Conservation (phyloP, 768 basidiomycete species). For the Gautieria morchelliformis region DNA sequence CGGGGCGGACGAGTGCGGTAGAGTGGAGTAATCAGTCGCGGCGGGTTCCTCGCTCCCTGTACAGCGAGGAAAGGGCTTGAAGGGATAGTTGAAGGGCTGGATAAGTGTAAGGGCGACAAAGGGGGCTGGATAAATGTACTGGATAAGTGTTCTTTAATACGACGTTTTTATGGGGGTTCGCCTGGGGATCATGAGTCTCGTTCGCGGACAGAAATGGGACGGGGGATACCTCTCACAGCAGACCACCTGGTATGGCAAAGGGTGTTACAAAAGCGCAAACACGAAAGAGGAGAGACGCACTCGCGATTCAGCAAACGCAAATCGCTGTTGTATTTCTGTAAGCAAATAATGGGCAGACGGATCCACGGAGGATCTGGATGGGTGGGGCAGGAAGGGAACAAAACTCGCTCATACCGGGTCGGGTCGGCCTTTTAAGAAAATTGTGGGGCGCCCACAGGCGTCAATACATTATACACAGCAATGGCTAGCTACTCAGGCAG, state of each 20-base stretch:
- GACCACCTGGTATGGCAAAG: constrained; percentile 48
- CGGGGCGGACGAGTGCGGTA: constrained; percentile 54
- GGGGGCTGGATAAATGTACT: no score
- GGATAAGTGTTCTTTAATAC: neutral
- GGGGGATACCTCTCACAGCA: constrained; percentile 53
- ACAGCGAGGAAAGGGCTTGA: constrained; percentile 45
- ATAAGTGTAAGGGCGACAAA: neutral
- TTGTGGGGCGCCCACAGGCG: neutral
- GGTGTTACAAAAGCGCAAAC: constrained; percentile 12
- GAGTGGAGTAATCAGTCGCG: constrained; percentile 43
- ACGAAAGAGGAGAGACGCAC: constrained; percentile 30
- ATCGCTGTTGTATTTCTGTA: constrained; percentile 69
- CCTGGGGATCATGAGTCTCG: constrained; percentile 32
- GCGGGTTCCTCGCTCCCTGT: constrained; percentile 58
- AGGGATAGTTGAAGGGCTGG: neutral
- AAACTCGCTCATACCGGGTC: no score
- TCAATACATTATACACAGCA: no score
- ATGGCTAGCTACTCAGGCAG: no score
- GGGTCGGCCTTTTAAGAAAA: no score
- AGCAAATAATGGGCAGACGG: constrained; percentile 49
- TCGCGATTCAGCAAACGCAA: constrained; percentile 75
- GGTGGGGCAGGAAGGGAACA: neutral
- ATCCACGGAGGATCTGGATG: neutral
- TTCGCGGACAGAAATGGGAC: neutral
- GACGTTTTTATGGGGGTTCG: constrained; percentile 65